Percentiles rank a stretch among this genome's conserved stretches.
These are phyloP conservation scores for Ceratobasidium sp. DNA, from an alignment of 1,284 basidiomycete species.

Conservation along the genomic window DNA sequence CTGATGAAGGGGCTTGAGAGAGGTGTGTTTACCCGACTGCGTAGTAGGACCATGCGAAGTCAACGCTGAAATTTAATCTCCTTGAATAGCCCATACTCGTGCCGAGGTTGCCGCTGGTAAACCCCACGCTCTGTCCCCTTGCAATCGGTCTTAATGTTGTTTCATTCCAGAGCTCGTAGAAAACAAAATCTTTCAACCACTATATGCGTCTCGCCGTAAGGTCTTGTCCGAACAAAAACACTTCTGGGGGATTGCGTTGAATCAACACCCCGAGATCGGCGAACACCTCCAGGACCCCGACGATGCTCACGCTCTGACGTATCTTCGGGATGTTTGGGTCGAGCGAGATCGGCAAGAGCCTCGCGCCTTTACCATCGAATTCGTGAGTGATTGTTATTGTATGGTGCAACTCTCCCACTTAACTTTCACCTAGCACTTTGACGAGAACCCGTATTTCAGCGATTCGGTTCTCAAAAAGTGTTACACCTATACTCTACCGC, in stretches of 20 bases:
- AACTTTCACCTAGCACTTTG: conserved; percentile 68
- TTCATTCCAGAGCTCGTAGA: conserved; percentile 22
- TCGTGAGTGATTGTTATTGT: conserved; percentile 64
- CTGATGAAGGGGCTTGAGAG: conserved; percentile 31
- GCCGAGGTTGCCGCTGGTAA: conserved; percentile 31
- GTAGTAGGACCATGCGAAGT: background rate
- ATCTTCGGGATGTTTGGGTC: conserved; percentile 83
- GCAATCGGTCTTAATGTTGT: background rate
- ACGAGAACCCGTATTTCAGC: conserved; percentile 82
- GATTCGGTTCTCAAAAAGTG: conserved; percentile 80
- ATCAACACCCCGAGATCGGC: conserved; percentile 34
- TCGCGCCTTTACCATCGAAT: conserved; percentile 80
- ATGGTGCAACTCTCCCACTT: background rate
- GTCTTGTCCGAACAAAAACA: conserved; percentile 30
- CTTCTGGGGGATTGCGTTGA: conserved; percentile 43
- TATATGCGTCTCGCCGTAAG: conserved; percentile 30
- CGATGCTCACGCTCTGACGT: conserved; percentile 77
- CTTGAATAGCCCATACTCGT: conserved; percentile 18
- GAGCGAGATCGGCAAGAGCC: conserved; percentile 71
- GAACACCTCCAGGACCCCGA: conserved; percentile 52
- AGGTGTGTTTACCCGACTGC: background rate
- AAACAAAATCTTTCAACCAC: conserved; percentile 22
- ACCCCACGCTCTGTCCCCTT: background rate
- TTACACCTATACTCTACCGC: conserved; percentile 73
- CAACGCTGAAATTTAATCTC: background rate